Conservation (phyloP, 371 early-diverging fungal species). For the Apophysomyces trapeziformis region DNA sequence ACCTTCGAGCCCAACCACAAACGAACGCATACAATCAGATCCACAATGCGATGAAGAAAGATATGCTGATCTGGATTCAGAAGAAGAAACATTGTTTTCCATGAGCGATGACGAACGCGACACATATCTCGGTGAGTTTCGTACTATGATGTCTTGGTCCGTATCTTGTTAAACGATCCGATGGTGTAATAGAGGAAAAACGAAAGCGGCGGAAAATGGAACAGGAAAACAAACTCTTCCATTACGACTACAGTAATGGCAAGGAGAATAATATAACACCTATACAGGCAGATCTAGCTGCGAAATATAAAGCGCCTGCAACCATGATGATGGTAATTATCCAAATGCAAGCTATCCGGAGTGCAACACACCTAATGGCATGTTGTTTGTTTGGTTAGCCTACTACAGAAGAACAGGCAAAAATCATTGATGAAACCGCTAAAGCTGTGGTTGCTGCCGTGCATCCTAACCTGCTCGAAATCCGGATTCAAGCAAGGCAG, state of each 20-base stretch:
- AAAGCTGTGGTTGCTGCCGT: slow-evolving; percentile 51
- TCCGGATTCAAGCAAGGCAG: slow-evolving; percentile 70
- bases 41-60: slow-evolving; percentile 21
- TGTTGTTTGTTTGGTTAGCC: slow-evolving; percentile 39
- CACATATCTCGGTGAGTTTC: slow-evolving; percentile 19
- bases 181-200: slow-evolving; percentile 16
- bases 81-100: slow-evolving; percentile 24
- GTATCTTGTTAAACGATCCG: no score
- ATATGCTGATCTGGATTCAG: slow-evolving; percentile 31
- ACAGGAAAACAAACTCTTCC: slow-evolving; percentile 14
- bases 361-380: no score
- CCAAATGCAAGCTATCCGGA: not conserved
- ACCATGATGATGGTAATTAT: slow-evolving; percentile 17
- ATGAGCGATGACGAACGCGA: slow-evolving; percentile 32
- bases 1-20: not conserved
- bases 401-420: slow-evolving; percentile 50
- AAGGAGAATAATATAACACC: not conserved
- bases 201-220: slow-evolving; percentile 17
- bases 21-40: not conserved
- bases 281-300: slow-evolving; percentile 12
- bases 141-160: no score
- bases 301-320: slow-evolving; percentile 14
- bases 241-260: slow-evolving; percentile 16
- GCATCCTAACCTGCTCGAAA: slow-evolving; percentile 63
- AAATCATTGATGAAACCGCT: slow-evolving; percentile 69